Evolutionary conservation across 768 basidiomycete species (phyloP).

Genomic region (Lentinus brumalis): DNA sequence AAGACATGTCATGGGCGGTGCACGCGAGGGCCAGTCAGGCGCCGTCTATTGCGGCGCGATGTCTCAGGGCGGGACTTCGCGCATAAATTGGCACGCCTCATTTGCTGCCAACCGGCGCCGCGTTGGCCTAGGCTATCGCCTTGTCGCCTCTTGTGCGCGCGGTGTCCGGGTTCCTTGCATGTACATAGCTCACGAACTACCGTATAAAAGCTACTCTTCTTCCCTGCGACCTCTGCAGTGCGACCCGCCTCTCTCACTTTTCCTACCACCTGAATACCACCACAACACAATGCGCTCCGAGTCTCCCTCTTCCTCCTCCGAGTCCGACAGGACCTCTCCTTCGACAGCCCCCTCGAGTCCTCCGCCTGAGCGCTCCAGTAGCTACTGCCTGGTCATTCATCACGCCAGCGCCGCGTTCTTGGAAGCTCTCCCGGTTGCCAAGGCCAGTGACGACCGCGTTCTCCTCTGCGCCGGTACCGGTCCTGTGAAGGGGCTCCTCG

Average conservation of each 20-base stretch:
- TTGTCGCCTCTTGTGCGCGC: neutral
- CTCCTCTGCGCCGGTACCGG: slow-evolving; percentile 24
- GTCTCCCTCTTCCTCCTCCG: slow-evolving; percentile 17
- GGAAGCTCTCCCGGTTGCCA: slow-evolving; percentile 15
- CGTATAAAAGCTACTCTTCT: slow-evolving; percentile 16
- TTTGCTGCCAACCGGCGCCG: neutral
- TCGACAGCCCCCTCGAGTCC: slow-evolving; percentile 21
- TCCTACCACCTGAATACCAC: neutral
- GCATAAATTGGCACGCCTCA: slow-evolving; percentile 2
- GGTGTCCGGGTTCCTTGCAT: slow-evolving; percentile 24
- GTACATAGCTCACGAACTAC: slow-evolving; percentile 9
- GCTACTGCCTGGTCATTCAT: slow-evolving; percentile 21
- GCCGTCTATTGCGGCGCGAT: neutral
- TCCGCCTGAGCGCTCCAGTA: slow-evolving; percentile 4
- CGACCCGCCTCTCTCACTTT: neutral
- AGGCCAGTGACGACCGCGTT: slow-evolving; percentile 23
- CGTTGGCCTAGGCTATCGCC: neutral
- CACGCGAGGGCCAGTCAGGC: neutral
- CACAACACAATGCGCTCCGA: slow-evolving; percentile 13
- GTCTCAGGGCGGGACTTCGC: neutral
- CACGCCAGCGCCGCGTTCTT: slow-evolving; percentile 19
- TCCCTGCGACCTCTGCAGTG: neutral
- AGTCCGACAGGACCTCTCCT: slow-evolving; percentile 7
- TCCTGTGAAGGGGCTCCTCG: slow-evolving; percentile 11
- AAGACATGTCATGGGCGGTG: neutral